phyloP scores from a whole-genome alignment of 345 rosid genomes.

The Limnanthes douglasii region DNA sequence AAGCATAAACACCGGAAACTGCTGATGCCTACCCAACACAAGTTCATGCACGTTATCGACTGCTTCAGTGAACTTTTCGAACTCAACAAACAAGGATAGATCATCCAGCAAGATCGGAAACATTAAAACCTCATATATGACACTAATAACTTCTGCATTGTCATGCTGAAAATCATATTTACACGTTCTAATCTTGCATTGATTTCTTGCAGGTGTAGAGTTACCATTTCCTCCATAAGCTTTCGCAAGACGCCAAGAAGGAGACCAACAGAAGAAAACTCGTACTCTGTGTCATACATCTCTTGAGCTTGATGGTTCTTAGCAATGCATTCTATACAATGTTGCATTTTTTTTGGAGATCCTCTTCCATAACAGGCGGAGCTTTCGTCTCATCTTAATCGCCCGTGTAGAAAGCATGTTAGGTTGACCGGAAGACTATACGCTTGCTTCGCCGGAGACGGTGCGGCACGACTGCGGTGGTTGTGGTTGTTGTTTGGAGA shows the following conservation, averaged over 20 bases:
- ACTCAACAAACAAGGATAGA: conserved; percentile 53
- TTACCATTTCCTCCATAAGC: conserved; percentile 80
- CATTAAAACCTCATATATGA: conserved; percentile 99
- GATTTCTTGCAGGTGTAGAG: conserved; percentile 48
- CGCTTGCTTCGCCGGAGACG: no score
- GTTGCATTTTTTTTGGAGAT: conserved; percentile 55
- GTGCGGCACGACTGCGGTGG: no score
- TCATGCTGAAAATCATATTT: conserved; percentile 54
- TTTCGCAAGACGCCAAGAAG: conserved; percentile 53
- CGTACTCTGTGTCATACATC: conserved; percentile 61
- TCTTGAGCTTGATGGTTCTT: conserved; percentile 91
- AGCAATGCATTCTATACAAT: conserved; percentile 66
- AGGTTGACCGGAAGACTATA: no score
- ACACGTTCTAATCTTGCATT: conserved; percentile 30
- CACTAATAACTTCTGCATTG: conserved; percentile 60
- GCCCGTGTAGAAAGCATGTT: no score
- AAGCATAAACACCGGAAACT: conserved; percentile 84
- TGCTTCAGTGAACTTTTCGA: conserved; percentile 76
- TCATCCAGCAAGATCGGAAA: conserved; percentile 78
- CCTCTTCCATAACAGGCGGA: conserved; percentile 71
- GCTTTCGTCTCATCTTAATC: no score
- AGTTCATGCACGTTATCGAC: conserved; percentile 86
- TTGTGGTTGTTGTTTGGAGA: no score
- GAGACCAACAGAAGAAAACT: conserved; percentile 56
- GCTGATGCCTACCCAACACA: conserved; percentile 79